Base-by-base conservation (phyloP, 2,329 filamentous ascomycete species). In the Apiospora arundinis region DNA sequence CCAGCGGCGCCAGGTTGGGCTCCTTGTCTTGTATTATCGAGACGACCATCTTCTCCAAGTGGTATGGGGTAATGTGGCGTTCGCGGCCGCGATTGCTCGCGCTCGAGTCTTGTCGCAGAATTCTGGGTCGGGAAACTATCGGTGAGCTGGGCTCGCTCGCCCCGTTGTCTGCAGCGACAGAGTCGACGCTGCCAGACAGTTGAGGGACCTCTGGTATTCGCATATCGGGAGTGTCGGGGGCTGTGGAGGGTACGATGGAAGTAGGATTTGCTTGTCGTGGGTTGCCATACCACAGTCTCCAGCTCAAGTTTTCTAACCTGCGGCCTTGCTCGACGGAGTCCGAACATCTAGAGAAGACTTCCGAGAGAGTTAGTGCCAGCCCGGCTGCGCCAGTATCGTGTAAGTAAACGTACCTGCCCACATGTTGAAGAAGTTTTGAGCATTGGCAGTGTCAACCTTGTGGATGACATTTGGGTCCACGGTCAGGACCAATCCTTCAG, bases 391-490 rank as follows among this genome's bases (percentile, higher is more conserved):
- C 69, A 67, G 56, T n/a, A 37, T 32, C 21, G 32, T n/a, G 32
- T 12, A 32, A 23, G 32, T 49, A 28, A 56, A 88, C 93, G 89
- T 84, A 97, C 95, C 94, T 82, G 94, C 95, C 95, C 95, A 97
- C 90, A 98, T 97, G 86, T 93, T 95, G 84, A 96, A 97, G 69
- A 98, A 90, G 80, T 95, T 97, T 84, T 97, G 94, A 40, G 94
- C 92, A 82, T 97, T 97, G 76, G 92, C 89, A 1, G 95, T 97
- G 84, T 98, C 95, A 79, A 98, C 94, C 82, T 97, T 94, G 86
- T 96, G 93, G 81, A 99, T 95, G 77, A 95, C 92, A 80, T 92
- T 93, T 75, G 94, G 92, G 85, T 98, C 95, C 82, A 98, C 93
- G 74, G 94, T 95, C 80, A 98, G 88, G 81, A 98, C 93, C 79